These are phyloP conservation scores for Pseudopyrenochaeta lycopersici DNA, from an alignment of 2,329 filamentous ascomycete species.

Conservation along the genomic window DNA sequence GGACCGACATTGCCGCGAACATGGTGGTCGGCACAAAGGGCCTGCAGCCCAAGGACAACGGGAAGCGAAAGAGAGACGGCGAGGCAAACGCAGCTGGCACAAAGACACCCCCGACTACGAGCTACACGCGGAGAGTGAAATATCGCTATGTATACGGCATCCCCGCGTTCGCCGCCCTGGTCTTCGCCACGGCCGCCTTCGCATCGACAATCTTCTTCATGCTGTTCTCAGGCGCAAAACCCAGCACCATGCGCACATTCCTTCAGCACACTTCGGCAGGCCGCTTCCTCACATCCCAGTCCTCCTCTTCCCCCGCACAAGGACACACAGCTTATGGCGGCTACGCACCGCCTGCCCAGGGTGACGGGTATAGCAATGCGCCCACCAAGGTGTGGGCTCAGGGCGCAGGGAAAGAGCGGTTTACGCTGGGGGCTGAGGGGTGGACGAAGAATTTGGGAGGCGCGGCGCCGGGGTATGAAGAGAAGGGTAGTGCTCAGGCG, in stretches of 20 bases:
- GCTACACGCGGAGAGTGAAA: slow-evolving; percentile 35
- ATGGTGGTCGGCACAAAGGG: slow-evolving; percentile 53
- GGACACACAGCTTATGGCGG: neutral
- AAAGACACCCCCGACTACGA: slow-evolving; percentile 30
- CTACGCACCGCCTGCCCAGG: neutral
- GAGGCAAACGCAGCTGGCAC: slow-evolving; percentile 5
- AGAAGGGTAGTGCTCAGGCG: neutral
- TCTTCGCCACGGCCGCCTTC: slow-evolving; percentile 5
- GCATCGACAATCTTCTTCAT: slow-evolving; percentile 1
- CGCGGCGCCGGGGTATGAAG: neutral
- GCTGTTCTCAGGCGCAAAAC: slow-evolving; percentile 6
- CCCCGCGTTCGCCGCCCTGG: slow-evolving; percentile 35
- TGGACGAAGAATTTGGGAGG: slow-evolving; percentile 3
- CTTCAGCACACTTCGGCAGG: slow-evolving; percentile 19
- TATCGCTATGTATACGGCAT: slow-evolving; percentile 48
- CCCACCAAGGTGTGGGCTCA: slow-evolving; percentile 3
- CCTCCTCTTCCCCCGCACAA: neutral
- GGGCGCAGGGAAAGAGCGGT: neutral
- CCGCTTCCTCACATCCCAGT: slow-evolving; percentile 4
- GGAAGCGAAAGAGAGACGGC: neutral
- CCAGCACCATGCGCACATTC: slow-evolving; percentile 11
- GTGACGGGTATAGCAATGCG: neutral
- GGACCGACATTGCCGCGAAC: slow-evolving; percentile 57
- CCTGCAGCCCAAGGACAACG: slow-evolving; percentile 1
- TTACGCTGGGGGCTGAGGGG: slow-evolving; percentile 4